A percentile compares a stretch with the other conserved stretches of the same genome.
These are phyloP conservation scores for Actinomortierella wolfii DNA, from an alignment of 371 early-diverging fungal genomes.

Conservation along the genomic window DNA sequence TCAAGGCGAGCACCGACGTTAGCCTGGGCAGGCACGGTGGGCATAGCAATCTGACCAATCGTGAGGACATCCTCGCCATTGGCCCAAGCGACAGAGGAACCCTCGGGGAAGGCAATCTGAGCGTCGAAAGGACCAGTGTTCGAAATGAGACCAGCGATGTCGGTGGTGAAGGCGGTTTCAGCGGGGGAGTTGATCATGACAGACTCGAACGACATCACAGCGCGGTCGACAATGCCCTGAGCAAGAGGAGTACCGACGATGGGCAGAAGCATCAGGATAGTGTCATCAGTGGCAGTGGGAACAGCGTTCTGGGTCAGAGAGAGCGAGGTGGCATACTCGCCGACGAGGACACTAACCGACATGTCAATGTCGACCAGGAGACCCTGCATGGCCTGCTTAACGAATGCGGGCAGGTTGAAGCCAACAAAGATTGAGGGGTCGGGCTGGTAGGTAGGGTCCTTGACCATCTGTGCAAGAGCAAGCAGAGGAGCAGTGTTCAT, in stretches of 20 bases:
- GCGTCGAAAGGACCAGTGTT: constrained; percentile 60
- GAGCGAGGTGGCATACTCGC: constrained; percentile 50
- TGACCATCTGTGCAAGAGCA: constrained; percentile 44
- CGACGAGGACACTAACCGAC: constrained; percentile 45
- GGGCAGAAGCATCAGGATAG: constrained; percentile 50
- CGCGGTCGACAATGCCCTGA: constrained; percentile 52
- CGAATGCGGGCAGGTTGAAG: constrained; percentile 50
- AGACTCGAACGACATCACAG: constrained; percentile 49
- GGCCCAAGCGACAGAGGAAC: constrained; percentile 54
- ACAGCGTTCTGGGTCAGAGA: constrained; percentile 49
- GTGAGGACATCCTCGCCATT: constrained; percentile 19
- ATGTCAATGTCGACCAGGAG: constrained; percentile 53
- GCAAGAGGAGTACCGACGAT: constrained; percentile 56
- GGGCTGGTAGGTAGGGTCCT: constrained; percentile 31
- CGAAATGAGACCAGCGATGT: constrained; percentile 52
- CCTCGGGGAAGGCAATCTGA: constrained; percentile 52
- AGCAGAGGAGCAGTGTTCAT: constrained; percentile 49
- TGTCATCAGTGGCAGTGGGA: constrained; percentile 44
- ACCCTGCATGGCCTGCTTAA: constrained; percentile 51
- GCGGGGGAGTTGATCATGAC: constrained; percentile 47
- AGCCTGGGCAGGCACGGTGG: constrained; percentile 37
- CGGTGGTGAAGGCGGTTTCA: constrained; percentile 48
- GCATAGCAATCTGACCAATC: constrained; percentile 56
- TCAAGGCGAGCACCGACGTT: constrained; percentile 56
- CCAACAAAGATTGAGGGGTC: constrained; percentile 26